These are phyloP conservation scores for Epichloe brachyelytri DNA, from an alignment of 2,329 filamentous ascomycete genomes.

Conservation along the genomic window DNA sequence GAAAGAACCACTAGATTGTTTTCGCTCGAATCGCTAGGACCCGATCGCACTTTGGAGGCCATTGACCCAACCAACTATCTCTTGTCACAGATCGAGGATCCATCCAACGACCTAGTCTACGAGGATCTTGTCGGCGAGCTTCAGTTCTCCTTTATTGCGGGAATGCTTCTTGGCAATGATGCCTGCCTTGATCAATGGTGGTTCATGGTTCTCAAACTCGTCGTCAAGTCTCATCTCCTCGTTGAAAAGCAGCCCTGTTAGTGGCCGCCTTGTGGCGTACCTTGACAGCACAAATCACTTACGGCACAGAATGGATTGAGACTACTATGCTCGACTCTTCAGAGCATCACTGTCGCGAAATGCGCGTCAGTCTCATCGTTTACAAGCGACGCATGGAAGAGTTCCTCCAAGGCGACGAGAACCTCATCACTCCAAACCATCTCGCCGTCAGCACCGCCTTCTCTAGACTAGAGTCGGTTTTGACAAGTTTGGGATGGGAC, in stretches of 20 bases:
- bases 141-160: constrained; percentile 46
- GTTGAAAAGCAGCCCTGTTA: constrained; percentile 30
- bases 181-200: constrained; percentile 51
- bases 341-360: constrained; percentile 16
- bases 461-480: constrained; percentile 18
- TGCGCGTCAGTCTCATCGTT: constrained; percentile 36
- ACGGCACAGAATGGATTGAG: constrained; percentile 36
- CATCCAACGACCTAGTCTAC: constrained; percentile 14
- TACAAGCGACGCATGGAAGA: constrained; percentile 44
- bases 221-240: constrained; percentile 38
- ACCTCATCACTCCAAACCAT: constrained; percentile 24
- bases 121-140: constrained; percentile 44
- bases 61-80: constrained; percentile 37
- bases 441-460: constrained; percentile 35
- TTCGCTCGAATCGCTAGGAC: constrained; percentile 23
- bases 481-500: constrained; percentile 41
- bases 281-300: constrained; percentile 41
- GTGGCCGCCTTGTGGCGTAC: constrained; percentile 33
- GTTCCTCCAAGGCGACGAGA: constrained; percentile 22
- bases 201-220: constrained; percentile 36
- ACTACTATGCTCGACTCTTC: constrained; percentile 28
- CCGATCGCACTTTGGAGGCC: constrained; percentile 29
- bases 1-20: constrained; percentile 29
- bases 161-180: constrained; percentile 43
- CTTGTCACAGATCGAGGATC: constrained; percentile 22